Evolutionary conservation across 305 asterid species (phyloP).

Genomic region (Plantago lanceolata): DNA sequence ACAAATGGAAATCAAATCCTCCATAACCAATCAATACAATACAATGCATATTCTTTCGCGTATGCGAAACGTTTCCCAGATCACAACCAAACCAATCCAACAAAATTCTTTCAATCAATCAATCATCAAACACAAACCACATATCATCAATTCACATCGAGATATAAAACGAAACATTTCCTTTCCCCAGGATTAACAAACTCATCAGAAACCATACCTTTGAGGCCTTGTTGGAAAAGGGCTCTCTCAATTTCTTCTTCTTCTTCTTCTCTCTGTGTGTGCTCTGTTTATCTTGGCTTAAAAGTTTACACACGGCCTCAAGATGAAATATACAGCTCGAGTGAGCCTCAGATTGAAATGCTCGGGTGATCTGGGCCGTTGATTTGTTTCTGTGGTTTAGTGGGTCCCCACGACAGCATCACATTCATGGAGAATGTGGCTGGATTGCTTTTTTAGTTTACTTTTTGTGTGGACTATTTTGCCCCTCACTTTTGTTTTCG

Average conservation of each 20-base stretch:
- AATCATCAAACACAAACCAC: background rate
- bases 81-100: background rate
- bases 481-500: slow-evolving; percentile 28
- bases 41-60: no score
- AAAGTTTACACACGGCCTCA: background rate
- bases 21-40: no score
- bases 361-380: slow-evolving; percentile 23
- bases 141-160: no score
- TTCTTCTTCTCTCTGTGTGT: background rate
- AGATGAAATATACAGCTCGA: slow-evolving; percentile 17
- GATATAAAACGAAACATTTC: no score
- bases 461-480: slow-evolving; percentile 26
- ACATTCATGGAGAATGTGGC: slow-evolving; percentile 34
- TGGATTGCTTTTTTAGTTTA: slow-evolving; percentile 28
- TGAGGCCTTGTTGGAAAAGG: slow-evolving; percentile 22
- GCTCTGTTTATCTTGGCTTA: background rate
- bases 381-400: slow-evolving; percentile 27
- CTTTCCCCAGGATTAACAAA: background rate
- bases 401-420: slow-evolving; percentile 53
- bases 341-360: slow-evolving; percentile 26
- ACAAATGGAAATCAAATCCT: no score
- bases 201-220: slow-evolving; percentile 28
- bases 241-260: no score
- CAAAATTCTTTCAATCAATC: background rate
- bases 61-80: no score